These are phyloP conservation scores for Colletotrichum sp. DNA, from an alignment of 2,329 filamentous ascomycete species.

Conservation along the genomic window DNA sequence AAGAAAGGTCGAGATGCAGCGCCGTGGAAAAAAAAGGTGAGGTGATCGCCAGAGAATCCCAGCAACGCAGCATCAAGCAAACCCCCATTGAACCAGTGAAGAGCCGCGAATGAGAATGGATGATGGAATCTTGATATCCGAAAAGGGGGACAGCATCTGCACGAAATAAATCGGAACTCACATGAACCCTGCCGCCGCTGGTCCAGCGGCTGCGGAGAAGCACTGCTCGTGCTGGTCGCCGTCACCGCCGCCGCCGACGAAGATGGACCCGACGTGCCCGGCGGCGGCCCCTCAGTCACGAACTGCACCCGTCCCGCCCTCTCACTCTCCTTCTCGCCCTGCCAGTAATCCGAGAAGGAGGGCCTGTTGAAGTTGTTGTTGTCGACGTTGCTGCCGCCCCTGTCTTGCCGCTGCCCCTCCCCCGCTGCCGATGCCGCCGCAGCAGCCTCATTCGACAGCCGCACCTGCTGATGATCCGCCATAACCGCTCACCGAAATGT, in stretches of 20 bases:
- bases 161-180: background rate
- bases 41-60: background rate
- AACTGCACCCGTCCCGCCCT: constrained; percentile 38
- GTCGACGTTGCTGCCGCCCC: background rate
- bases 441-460: background rate
- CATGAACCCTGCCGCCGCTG: constrained; percentile 1
- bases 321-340: constrained; percentile 43
- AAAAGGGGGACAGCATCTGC: background rate
- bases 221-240: background rate
- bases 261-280: constrained; percentile 16
- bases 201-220: background rate
- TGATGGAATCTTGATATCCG: constrained; percentile 1
- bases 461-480: constrained; percentile 6
- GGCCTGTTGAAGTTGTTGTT: constrained; percentile 34
- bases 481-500: background rate
- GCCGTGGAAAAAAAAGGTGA: background rate
- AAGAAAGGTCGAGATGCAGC: background rate
- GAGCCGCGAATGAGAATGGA: background rate
- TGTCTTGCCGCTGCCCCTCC: background rate
- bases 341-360: constrained; percentile 55
- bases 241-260: background rate
- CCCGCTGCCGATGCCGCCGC: background rate
- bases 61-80: background rate
- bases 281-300: constrained; percentile 33
- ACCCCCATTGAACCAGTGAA: background rate